These are phyloP conservation scores for Pseudonectria buxi DNA, from an alignment of 2,329 filamentous ascomycete species.

Conservation along the genomic window DNA sequence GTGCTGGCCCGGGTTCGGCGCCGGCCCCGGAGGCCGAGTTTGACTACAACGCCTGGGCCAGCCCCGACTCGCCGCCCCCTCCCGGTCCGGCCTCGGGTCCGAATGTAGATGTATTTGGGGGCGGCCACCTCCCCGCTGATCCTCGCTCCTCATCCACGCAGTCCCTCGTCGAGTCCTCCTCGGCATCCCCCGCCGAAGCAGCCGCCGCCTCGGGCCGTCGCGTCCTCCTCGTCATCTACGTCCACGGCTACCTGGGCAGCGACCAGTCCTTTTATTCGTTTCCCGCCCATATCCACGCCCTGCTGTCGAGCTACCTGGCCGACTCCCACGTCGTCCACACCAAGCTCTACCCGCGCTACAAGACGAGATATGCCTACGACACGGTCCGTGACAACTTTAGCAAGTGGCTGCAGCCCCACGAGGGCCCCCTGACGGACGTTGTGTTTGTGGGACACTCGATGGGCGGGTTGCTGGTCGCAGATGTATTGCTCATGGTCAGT, in stretches of 20 bases:
- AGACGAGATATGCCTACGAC: slow-evolving; percentile 64
- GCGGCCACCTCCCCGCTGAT: slow-evolving; percentile 31
- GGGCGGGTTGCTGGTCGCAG: slow-evolving; percentile 76
- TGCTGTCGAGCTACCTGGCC: slow-evolving; percentile 58
- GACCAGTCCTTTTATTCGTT: slow-evolving; percentile 84
- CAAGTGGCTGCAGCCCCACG: slow-evolving; percentile 71
- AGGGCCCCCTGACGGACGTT: slow-evolving; percentile 66
- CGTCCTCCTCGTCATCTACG: slow-evolving; percentile 69
- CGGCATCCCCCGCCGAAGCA: slow-evolving; percentile 26
- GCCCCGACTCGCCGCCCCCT: no score
- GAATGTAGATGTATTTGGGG: no score
- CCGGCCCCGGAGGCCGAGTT: no score
- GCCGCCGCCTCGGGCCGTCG: slow-evolving; percentile 30
- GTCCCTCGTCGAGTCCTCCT: slow-evolving; percentile 26
- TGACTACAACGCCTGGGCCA: no score
- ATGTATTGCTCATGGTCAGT: slow-evolving; percentile 61
- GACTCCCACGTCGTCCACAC: slow-evolving; percentile 77
- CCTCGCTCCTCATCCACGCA: slow-evolving; percentile 44
- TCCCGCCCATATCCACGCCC: slow-evolving; percentile 76
- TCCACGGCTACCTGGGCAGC: slow-evolving; percentile 87
- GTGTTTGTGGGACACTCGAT: slow-evolving; percentile 84
- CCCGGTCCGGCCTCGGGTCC: no score
- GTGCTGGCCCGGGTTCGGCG: no score
- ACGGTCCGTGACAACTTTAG: slow-evolving; percentile 79
- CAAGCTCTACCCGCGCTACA: slow-evolving; percentile 78